Evolutionary conservation across 129 eudicot genomes (phyloP).

Genomic region (Centella asiatica): DNA sequence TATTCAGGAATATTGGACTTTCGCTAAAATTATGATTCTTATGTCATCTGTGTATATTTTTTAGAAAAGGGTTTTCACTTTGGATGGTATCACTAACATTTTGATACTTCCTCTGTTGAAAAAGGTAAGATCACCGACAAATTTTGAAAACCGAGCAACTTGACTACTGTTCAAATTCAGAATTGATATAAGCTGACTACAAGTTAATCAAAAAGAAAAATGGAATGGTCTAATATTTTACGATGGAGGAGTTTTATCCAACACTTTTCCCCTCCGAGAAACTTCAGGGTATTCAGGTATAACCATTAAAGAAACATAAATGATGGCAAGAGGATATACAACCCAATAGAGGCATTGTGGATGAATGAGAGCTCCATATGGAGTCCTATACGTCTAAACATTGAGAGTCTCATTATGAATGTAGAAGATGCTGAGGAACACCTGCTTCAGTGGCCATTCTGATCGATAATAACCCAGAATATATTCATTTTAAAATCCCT

Average conservation of each 20-base stretch:
- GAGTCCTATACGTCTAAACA: conserved; percentile 37
- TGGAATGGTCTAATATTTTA: too few species aligned
- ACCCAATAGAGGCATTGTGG: background rate
- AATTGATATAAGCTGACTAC: too few species aligned
- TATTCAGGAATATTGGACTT: too few species aligned
- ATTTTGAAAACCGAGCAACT: too few species aligned
- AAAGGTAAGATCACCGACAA: too few species aligned
- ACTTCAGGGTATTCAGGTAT: background rate
- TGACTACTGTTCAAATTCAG: too few species aligned
- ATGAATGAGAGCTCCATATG: background rate
- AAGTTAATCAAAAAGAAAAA: too few species aligned
- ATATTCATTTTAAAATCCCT: conserved; percentile 58
- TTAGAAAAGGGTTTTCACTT: background rate
- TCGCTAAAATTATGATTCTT: too few species aligned
- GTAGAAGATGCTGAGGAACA: conserved; percentile 41
- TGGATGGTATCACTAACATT: background rate
- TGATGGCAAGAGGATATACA: background rate
- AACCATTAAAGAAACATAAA: background rate
- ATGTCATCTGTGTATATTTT: background rate
- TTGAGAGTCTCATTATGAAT: conserved; percentile 64
- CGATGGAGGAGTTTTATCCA: too few species aligned
- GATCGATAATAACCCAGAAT: conserved; percentile 48
- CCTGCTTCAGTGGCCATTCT: conserved; percentile 52
- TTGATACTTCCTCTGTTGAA: background rate
- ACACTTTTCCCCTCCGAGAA: background rate